phyloP scores from a whole-genome alignment of 148 eudicot species.

The Silene latifolia region DNA sequence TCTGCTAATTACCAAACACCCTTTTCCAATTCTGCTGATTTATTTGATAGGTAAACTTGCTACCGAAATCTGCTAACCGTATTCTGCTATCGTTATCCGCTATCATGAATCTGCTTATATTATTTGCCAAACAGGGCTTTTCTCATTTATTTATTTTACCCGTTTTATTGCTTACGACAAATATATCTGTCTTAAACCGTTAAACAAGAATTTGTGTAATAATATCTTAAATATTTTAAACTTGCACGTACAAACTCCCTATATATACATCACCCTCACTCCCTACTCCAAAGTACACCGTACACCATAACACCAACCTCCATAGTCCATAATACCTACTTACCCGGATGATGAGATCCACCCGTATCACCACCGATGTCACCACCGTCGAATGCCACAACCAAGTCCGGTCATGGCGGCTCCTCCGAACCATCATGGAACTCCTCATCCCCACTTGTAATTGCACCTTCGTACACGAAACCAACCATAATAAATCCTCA shows the following conservation, averaged over 20 bases:
- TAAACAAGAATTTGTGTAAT: too few species aligned
- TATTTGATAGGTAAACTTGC: too few species aligned
- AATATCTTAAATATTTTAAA: background rate
- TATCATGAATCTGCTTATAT: too few species aligned
- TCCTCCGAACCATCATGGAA: slow-evolving; percentile 52
- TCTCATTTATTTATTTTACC: too few species aligned
- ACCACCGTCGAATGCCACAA: slow-evolving; percentile 67
- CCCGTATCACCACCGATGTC: slow-evolving; percentile 31
- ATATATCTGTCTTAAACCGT: too few species aligned
- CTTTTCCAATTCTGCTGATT: too few species aligned
- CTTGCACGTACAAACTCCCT: slow-evolving; percentile 10
- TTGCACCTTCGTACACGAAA: slow-evolving; percentile 34
- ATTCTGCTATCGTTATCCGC: too few species aligned
- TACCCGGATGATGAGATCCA: slow-evolving; percentile 22
- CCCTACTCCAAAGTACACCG: background rate
- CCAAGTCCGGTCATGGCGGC: slow-evolving; percentile 75
- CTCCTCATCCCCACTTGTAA: slow-evolving; percentile 63
- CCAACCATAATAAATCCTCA: too few species aligned
- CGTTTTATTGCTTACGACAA: too few species aligned
- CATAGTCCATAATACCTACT: background rate
- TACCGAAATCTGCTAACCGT: too few species aligned
- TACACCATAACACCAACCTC: background rate
- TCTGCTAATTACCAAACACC: too few species aligned
- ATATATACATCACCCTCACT: slow-evolving; percentile 12
- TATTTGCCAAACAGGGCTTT: too few species aligned